Percentiles rank a stretch among this genome's conserved stretches.
These are phyloP conservation scores for Fraxinus cuspidata DNA, from an alignment of 257 asterid genomes.

Conservation along the genomic window DNA sequence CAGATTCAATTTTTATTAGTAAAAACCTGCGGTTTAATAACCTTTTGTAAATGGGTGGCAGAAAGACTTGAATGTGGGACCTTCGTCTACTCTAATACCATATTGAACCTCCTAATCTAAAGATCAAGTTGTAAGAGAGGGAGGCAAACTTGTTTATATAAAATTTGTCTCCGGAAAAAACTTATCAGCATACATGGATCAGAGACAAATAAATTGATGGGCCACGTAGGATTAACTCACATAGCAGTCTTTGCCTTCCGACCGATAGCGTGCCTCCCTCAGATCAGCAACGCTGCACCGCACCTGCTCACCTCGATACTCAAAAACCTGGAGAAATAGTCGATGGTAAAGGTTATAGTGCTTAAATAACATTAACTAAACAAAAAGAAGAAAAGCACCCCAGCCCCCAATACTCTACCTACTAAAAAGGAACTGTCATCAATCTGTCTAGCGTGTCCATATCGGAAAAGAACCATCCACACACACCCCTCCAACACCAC, in stretches of 20 bases:
- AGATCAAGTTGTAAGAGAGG: background rate
- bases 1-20: background rate
- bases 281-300: conserved; percentile 87
- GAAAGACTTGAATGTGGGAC: background rate
- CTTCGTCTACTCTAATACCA: background rate
- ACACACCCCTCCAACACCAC: background rate
- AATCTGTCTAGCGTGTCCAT: conserved; percentile 8
- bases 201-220: background rate
- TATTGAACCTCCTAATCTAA: background rate
- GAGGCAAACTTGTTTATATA: background rate
- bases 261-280: conserved; percentile 73
- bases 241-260: conserved; percentile 94
- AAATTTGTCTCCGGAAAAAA: background rate
- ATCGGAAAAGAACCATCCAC: background rate
- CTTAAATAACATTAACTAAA: conserved; percentile 14
- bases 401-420: conserved; percentile 6
- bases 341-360: conserved; percentile 12
- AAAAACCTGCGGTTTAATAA: background rate
- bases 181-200: background rate
- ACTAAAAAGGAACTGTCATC: background rate
- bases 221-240: conserved; percentile 51
- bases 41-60: background rate
- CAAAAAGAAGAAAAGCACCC: background rate
- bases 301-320: conserved; percentile 92
- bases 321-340: conserved; percentile 64